Conservation (phyloP, 73 alveolate species). For the Paramecium caudatum region DNA sequence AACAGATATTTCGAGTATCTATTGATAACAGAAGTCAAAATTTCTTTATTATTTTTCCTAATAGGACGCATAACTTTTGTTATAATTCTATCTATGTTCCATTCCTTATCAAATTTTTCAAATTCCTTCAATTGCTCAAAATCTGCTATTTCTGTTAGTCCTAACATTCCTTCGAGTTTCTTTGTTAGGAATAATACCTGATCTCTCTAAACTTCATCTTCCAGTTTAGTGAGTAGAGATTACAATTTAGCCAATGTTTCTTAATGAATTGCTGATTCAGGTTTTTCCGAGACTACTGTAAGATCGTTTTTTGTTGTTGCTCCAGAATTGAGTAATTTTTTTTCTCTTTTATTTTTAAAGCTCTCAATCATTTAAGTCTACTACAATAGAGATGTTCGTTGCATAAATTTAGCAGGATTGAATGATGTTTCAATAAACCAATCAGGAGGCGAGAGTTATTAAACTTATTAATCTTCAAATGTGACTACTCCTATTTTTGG, state of each 20-base stretch:
- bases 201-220: not conserved
- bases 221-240: not conserved
- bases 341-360: constrained; percentile 27
- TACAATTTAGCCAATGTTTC: not conserved
- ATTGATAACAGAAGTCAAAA: not conserved
- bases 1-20: constrained; percentile 14
- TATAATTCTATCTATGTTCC: constrained; percentile 28
- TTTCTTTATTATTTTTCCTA: constrained; percentile 10
- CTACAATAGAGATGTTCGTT: not conserved
- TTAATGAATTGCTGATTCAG: not conserved
- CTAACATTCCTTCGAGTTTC: constrained; percentile 1
- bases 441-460: not conserved
- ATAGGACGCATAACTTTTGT: constrained; percentile 27
- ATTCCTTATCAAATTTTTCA: constrained; percentile 42
- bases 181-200: not conserved
- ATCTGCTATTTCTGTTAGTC: not conserved
- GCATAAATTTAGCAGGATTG: constrained; percentile 24
- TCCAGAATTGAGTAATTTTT: not conserved
- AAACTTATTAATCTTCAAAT: constrained; percentile 17
- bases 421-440: constrained; percentile 30
- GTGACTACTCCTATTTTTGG: constrained; percentile 24
- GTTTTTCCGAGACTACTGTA: not conserved
- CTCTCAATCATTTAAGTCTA: constrained; percentile 18
- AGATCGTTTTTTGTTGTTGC: not conserved
- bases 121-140: constrained; percentile 1